Base-by-base conservation (phyloP, 2,329 filamentous ascomycete species). In the Paecilomyces variotii region DNA sequence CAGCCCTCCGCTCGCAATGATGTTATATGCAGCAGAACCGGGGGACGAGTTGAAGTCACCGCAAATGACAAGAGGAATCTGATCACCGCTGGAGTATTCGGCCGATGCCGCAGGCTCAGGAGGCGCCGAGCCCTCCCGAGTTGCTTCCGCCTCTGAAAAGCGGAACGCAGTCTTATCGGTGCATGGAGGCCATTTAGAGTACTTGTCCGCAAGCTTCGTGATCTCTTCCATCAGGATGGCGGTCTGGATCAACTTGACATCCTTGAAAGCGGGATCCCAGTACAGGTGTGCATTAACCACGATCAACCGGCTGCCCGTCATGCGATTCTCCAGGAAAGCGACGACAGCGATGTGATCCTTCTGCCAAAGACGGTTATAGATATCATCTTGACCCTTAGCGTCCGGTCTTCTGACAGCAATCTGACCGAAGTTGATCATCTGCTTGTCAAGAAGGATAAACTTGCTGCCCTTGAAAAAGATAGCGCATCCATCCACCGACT, bases 291-390 rank as follows among this genome's bases (percentile, higher is more conserved):
- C 90, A 70, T 97, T 97, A 65, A 91, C 91, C 35, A 97, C 86
- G 62, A 99, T 96, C 68, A 97, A 79, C 58, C 94, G 87, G 12
- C 91, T 87, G n/a, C 94, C 94, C 0, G 93, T 97, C 61, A 84
- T 79, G 39, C 93, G 86, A 68, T 96, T 97, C 75, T 99, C 94
- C 62, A 99, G 85, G 79, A 97, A 96, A 58, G 89, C 86, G 54
- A 96, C 85, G 54, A 96, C 88, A 14, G 89, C 94, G 73, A 99
- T 96, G 72, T 97, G 93, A 80, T 99, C 94, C 76, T 94, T 91
- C 61, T 93, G 92, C 94, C 97, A 97, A 61, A 99, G 89, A 28
- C 94, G 89, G 73, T 99, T 99, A 82, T 96, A 97, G 59, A 97
- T 93, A 68, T 99, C 94, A 70, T 96, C 90, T 68, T 96, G 91